A percentile compares a stretch with the other conserved stretches of the same genome.
These are phyloP conservation scores for Cucumis melo DNA, from an alignment of 306 rosid species.

Conservation along the genomic window DNA sequence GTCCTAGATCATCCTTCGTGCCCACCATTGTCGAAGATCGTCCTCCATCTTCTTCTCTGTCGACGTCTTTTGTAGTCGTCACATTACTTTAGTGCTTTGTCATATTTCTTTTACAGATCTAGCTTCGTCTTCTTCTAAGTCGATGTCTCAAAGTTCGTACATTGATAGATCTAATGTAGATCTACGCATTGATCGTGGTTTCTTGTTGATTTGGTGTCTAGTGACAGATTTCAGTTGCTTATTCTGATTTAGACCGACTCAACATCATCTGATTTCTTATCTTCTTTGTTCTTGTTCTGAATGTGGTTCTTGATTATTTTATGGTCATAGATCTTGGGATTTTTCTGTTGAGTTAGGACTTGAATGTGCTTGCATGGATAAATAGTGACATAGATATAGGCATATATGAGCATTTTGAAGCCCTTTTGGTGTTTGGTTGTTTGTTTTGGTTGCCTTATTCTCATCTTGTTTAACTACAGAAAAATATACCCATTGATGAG, in stretches of 20 bases:
- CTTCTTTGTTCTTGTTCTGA: background rate
- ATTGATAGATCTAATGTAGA: background rate
- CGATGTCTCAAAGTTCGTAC: background rate
- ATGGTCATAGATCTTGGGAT: background rate
- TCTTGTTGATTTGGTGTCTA: background rate
- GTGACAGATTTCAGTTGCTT: too few species aligned
- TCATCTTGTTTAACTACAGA: constrained; percentile 39
- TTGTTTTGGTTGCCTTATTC: background rate
- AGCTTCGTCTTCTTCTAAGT: too few species aligned
- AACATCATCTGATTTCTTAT: background rate
- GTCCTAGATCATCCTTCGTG: too few species aligned
- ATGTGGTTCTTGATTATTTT: background rate
- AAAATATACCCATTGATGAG: constrained; percentile 91
- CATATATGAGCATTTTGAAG: constrained; percentile 41
- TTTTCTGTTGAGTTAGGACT: background rate
- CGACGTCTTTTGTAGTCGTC: too few species aligned
- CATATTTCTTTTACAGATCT: background rate
- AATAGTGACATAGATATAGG: background rate
- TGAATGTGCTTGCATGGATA: background rate
- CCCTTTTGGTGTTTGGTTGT: constrained; percentile 1
- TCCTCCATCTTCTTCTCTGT: too few species aligned
- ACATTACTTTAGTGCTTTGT: too few species aligned
- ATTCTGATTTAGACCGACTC: background rate
- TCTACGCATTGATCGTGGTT: background rate
- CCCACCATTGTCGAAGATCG: too few species aligned